A percentile compares a stretch with the other conserved stretches of the same genome.
Evolutionary conservation across 768 basidiomycete species (phyloP).

Genomic region (Tricholoma terreum): DNA sequence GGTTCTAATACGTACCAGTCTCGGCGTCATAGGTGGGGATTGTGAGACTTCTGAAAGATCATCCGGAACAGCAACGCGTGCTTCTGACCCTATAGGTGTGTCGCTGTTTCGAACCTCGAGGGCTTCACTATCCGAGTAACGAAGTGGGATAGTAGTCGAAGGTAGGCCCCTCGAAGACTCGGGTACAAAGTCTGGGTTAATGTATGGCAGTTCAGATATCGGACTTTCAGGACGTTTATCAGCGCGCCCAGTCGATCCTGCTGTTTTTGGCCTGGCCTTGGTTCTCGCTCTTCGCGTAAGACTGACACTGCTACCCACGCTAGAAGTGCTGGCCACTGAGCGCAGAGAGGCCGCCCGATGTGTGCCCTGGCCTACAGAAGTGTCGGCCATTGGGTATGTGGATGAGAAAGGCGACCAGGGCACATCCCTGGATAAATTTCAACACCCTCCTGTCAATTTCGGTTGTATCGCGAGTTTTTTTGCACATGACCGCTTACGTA

Average conservation of each 20-base stretch:
- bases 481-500: constrained; percentile 8
- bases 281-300: constrained; percentile 53
- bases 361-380: constrained; percentile 8
- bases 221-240: constrained; percentile 22
- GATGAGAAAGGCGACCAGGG: constrained; percentile 14
- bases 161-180: constrained; percentile 20
- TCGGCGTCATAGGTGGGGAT: constrained; percentile 21
- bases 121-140: constrained; percentile 14
- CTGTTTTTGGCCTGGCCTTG: constrained; percentile 51
- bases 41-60: constrained; percentile 2
- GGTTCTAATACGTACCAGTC: constrained; percentile 32
- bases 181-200: constrained; percentile 22
- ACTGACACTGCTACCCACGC: constrained; percentile 46
- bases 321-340: constrained; percentile 49
- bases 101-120: constrained; percentile 1
- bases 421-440: constrained; percentile 7
- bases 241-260: constrained; percentile 21
- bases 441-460: constrained; percentile 8
- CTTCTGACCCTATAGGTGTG: background rate
- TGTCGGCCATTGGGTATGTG: constrained; percentile 26
- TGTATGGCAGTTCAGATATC: constrained; percentile 34
- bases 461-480: background rate
- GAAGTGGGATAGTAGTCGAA: constrained; percentile 6
- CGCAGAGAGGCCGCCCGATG: constrained; percentile 40
- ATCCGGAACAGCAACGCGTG: background rate